A percentile compares a stretch with the other conserved stretches of the same genome.
phyloP scores from a whole-genome alignment of 2,329 filamentous ascomycete genomes.

The Aureobasidium sp. region DNA sequence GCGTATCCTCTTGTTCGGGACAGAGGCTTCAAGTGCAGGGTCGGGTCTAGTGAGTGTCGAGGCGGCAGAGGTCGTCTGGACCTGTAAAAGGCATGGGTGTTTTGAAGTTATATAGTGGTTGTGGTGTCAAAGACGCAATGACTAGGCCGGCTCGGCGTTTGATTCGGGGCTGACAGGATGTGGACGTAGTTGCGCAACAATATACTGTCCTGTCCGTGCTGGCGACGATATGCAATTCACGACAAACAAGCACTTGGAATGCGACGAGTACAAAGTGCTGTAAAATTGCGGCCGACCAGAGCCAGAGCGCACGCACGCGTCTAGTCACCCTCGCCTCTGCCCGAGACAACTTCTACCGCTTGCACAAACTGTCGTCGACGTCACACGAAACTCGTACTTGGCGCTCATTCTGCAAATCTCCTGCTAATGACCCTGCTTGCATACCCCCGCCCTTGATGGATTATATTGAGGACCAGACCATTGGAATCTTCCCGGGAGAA shows the following conservation, averaged over 20 bases:
- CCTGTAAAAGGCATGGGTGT: not conserved
- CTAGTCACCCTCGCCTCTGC: not conserved
- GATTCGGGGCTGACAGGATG: not conserved
- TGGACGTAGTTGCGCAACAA: slow-evolving; percentile 8
- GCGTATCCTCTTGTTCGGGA: not conserved
- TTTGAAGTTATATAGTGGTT: not conserved
- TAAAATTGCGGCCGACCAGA: slow-evolving; percentile 3
- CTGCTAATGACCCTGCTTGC: not conserved
- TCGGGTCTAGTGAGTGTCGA: not conserved
- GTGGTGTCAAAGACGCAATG: not conserved
- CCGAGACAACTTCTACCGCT: not conserved
- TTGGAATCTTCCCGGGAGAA: not conserved
- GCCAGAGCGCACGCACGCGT: not conserved
- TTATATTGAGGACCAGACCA: not conserved
- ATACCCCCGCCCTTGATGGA: not conserved
- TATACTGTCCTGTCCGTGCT: slow-evolving; percentile 3
- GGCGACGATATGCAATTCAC: not conserved
- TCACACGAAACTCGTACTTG: not conserved
- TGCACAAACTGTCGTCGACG: not conserved
- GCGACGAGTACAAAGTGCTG: not conserved
- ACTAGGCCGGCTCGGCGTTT: slow-evolving; percentile 2
- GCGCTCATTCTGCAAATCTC: not conserved
- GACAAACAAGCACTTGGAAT: not conserved
- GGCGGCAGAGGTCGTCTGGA: not conserved
- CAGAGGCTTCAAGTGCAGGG: not conserved